phyloP scores from a whole-genome alignment of 2,329 filamentous ascomycete species.

The Waltergamsia citrina region DNA sequence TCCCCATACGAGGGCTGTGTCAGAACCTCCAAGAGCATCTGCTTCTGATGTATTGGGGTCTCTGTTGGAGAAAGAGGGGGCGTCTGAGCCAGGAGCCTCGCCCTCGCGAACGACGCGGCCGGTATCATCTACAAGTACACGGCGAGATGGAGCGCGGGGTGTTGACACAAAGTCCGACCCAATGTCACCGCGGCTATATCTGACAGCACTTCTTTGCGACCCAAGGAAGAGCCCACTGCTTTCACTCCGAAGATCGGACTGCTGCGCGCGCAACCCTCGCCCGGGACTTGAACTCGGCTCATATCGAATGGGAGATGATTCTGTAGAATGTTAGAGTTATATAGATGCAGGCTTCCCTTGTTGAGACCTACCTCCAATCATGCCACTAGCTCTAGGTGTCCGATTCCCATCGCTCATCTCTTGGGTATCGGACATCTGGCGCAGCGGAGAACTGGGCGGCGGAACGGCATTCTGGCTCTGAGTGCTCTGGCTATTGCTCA shows the following conservation, averaged over 20 bases:
- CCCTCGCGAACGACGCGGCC: conserved; percentile 49
- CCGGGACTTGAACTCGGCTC: conserved; percentile 82
- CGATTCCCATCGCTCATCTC: conserved; percentile 45
- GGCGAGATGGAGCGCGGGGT: conserved; percentile 35
- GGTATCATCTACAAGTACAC: conserved; percentile 49
- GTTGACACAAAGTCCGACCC: conserved; percentile 65
- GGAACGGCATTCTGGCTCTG: conserved; percentile 15
- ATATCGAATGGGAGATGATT: conserved; percentile 88
- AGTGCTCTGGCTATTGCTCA: conserved; percentile 47
- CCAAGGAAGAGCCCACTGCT: conserved; percentile 79
- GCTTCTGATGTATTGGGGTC: conserved; percentile 89
- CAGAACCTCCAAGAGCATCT: conserved; percentile 70
- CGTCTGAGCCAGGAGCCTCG: conserved; percentile 42
- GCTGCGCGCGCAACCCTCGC: conserved; percentile 43
- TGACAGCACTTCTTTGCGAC: conserved; percentile 48
- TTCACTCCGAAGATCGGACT: conserved; percentile 69
- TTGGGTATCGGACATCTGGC: conserved; percentile 50
- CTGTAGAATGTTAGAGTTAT: conserved; percentile 30
- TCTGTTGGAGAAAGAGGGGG: conserved; percentile 49
- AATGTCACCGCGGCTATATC: conserved; percentile 68
- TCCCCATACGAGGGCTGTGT: conserved; percentile 85
- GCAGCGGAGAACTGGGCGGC: conserved; percentile 48
- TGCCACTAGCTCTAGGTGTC: conserved; percentile 59
- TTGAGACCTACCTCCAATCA: conserved; percentile 50
- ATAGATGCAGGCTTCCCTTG: not conserved